Percentiles rank a stretch among this genome's conserved stretches.
These are phyloP conservation scores for Citrus medica DNA, from an alignment of 345 rosid species.

Conservation along the genomic window DNA sequence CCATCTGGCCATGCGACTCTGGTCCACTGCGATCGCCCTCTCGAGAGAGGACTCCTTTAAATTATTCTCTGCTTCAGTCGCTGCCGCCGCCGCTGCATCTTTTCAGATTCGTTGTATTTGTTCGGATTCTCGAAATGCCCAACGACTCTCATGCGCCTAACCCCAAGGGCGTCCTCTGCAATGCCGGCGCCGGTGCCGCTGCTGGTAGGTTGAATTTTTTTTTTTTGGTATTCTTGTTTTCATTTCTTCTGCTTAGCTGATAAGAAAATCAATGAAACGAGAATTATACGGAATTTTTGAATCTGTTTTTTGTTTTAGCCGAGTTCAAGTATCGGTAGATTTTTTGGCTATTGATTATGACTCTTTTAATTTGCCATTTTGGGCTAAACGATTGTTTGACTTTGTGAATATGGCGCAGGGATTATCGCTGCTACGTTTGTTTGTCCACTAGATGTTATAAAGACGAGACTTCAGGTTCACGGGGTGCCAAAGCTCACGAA, in stretches of 20 bases:
- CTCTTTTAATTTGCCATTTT: neutral
- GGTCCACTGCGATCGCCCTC: slow-evolving; percentile 60
- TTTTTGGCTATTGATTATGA: neutral
- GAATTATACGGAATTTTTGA: neutral
- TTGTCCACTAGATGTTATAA: slow-evolving; percentile 88
- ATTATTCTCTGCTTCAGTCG: neutral
- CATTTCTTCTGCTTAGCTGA: neutral
- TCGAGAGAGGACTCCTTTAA: slow-evolving; percentile 56
- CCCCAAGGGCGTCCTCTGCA: slow-evolving; percentile 62
- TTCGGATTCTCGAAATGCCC: slow-evolving; percentile 41
- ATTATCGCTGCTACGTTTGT: slow-evolving; percentile 86
- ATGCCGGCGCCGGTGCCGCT: slow-evolving; percentile 90
- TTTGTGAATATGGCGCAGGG: slow-evolving; percentile 33
- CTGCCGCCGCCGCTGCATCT: slow-evolving; percentile 5
- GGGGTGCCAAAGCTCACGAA: slow-evolving; percentile 53
- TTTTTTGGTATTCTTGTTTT: neutral
- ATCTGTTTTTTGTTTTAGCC: neutral
- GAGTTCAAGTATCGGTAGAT: neutral
- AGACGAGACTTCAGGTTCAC: slow-evolving; percentile 90
- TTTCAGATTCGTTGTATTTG: slow-evolving; percentile 6
- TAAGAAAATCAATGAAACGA: neutral
- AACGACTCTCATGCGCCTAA: slow-evolving; percentile 51
- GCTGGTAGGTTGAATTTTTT: slow-evolving; percentile 43
- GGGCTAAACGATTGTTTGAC: neutral
- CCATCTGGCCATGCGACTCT: slow-evolving; percentile 77